Evolutionary conservation across 345 rosid genomes (phyloP), one percentile per base, ranked within the genome.

Genomic region (Ailanthus altissimus): DNA sequence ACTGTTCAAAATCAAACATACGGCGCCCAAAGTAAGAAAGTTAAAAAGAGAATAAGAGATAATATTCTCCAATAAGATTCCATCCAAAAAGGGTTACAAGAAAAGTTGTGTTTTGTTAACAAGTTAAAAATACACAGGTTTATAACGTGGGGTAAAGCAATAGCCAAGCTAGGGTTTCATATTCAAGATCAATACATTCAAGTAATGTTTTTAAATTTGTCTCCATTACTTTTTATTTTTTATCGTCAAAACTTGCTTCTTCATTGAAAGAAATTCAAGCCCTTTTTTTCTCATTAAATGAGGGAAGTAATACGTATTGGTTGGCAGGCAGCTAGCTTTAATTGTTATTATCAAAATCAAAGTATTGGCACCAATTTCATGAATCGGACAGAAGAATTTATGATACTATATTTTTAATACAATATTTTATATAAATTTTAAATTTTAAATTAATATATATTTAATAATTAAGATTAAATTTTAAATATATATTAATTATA

Each of bases 1-100:
- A 42, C 40, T 49, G 67, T 78, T 81, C 84, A 78, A 68, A 81
- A 75, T 81, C 84, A 78, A 68, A 81, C 67, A 36, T 1, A 42
- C 74, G 72, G 81, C 82, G 65, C 78, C 82, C 57, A 54, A 43
- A 40, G 59, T 9, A 46, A 54, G 47, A 57, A 40, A 45, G 25
- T 1, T 20, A 75, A n/a, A 15, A 15, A 6, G 20, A 61, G 42
- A 72, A 59, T 60, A 3, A 60, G 25, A 60, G n/a, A 32, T 32
- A 32, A 45, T 74, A 46, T 74, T 74, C 77, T 47, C 57, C 38
- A 32, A 65, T 60, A 46, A 76, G 68, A 76, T 78, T 42, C 57
- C 62, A 20, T 56, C 68, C 57, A 6, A 32, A 67, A 26, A 45
- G 28, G 5, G 20, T 8, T 23, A 20, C 4, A 45, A 73, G 46